phyloP scores from a whole-genome alignment of 148 eudicot species.

The Drosera capensis region DNA sequence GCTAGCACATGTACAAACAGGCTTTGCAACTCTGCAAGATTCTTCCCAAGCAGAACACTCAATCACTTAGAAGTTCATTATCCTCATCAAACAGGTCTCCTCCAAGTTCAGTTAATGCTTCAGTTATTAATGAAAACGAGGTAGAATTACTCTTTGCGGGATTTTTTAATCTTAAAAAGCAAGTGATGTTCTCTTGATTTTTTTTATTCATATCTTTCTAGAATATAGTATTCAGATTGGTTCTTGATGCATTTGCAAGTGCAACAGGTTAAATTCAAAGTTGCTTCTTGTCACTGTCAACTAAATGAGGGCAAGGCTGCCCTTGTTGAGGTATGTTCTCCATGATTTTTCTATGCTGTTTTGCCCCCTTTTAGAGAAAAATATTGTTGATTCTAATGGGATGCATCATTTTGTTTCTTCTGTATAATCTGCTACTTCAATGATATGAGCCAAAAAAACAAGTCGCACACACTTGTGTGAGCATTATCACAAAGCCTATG shows the following conservation, averaged over 20 bases:
- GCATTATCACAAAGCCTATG: too few species aligned
- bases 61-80: conserved; percentile 51
- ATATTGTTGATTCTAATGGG: too few species aligned
- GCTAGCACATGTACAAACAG: conserved; percentile 80
- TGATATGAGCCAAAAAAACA: too few species aligned
- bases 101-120: conserved; percentile 44
- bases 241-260: conserved; percentile 2
- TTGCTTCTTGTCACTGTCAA: conserved; percentile 60
- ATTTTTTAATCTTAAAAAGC: neutral
- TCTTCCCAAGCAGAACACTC: conserved; percentile 49
- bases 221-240: neutral
- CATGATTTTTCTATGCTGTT: conserved; percentile 2
- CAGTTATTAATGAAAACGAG: conserved; percentile 77
- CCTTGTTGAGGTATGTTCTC: conserved; percentile 49
- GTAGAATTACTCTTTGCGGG: conserved; percentile 15
- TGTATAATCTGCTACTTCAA: too few species aligned
- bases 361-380: too few species aligned
- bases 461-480: too few species aligned
- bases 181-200: neutral
- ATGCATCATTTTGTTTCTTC: too few species aligned
- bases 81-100: conserved; percentile 59
- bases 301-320: conserved; percentile 73
- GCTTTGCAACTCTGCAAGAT: conserved; percentile 66
- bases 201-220: neutral
- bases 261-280: conserved; percentile 74